phyloP scores from a whole-genome alignment of 2,329 filamentous ascomycete species.

The Iodosphaeria phyllophila region DNA sequence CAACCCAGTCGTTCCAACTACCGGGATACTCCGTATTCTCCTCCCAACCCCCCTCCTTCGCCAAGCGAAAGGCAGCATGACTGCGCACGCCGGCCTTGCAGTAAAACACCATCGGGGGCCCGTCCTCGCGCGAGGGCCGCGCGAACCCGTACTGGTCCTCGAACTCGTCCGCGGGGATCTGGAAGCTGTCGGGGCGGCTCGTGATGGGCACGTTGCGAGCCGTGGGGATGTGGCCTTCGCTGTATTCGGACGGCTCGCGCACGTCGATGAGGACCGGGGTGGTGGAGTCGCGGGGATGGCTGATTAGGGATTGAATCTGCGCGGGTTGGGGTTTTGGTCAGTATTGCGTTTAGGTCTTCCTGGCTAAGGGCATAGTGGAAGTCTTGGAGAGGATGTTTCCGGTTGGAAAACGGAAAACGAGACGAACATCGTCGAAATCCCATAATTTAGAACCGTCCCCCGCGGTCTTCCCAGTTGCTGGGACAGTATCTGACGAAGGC shows the following conservation, averaged over 20 bases:
- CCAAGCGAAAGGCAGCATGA: slow-evolving; percentile 56
- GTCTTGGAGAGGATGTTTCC: background rate
- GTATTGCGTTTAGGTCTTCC: background rate
- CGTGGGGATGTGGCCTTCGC: slow-evolving; percentile 56
- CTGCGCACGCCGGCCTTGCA: slow-evolving; percentile 85
- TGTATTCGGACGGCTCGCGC: slow-evolving; percentile 49
- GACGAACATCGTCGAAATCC: background rate
- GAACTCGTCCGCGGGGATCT: slow-evolving; percentile 62
- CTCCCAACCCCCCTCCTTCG: slow-evolving; percentile 56
- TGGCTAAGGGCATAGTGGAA: slow-evolving; percentile 1
- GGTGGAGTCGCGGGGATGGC: background rate
- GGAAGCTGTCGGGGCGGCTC: slow-evolving; percentile 60
- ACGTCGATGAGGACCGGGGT: slow-evolving; percentile 30
- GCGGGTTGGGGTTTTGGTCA: background rate
- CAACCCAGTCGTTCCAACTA: slow-evolving; percentile 70
- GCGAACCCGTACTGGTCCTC: slow-evolving; percentile 63
- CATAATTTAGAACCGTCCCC: too few species aligned
- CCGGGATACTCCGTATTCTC: slow-evolving; percentile 55
- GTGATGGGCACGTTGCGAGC: slow-evolving; percentile 70
- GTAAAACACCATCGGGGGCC: slow-evolving; percentile 56
- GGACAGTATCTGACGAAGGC: too few species aligned
- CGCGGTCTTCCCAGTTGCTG: too few species aligned
- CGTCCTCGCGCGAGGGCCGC: slow-evolving; percentile 32
- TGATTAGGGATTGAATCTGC: slow-evolving; percentile 1
- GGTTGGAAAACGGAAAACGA: background rate